Base-by-base conservation (phyloP, 148 eudicot genomes). In the Rhododendron simsii region DNA sequence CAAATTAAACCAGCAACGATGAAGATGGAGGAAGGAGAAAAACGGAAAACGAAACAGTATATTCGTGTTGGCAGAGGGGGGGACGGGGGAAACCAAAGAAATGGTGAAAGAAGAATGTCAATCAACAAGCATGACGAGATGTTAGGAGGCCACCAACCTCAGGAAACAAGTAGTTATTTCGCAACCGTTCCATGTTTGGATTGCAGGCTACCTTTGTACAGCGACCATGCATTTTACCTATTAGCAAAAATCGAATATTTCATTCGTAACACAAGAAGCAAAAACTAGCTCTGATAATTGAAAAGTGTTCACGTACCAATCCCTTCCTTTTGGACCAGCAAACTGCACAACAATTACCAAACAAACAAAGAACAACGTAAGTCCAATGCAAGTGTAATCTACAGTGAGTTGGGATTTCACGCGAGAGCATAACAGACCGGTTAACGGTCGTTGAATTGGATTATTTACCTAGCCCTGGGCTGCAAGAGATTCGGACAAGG, bases 111-210 rank as follows among this genome's bases (percentile, higher is more conserved):
- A 53, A 14, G 21, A 53, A 53, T 53, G 59, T 53, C 30, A 13
- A 53, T 53, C 59, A 13, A 8, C 39, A 45, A 53, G 83, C 15
- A 77, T 53, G 3, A 77, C 7, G 30, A 47, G 50, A 76, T 5
- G 13, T 15, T 84, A 28, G 48, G 59, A 87, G 47, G 75, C 37
- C 65, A 86, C 81, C 13, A 86, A 93, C 95, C 98, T 95, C 91
- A 0, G 98, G 97, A 83, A 95, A 94, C 84, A 95, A 87, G 78
- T 91, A 94, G 85, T 95, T 92, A 39, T 90, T 91, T 55, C 88
- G 91, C 91, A 95, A 89, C 83, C 89, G 93, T 87, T 95, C 98
- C 94, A 95, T 84, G 55, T 92, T 89, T 5, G 83, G 69, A 85
- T 93, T 95, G 45, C 98, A 94, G 13, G 90, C 81, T 9, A 95